These are phyloP conservation scores for Xylariales sp. DNA, from an alignment of 2,329 filamentous ascomycete genomes.

Conservation along the genomic window DNA sequence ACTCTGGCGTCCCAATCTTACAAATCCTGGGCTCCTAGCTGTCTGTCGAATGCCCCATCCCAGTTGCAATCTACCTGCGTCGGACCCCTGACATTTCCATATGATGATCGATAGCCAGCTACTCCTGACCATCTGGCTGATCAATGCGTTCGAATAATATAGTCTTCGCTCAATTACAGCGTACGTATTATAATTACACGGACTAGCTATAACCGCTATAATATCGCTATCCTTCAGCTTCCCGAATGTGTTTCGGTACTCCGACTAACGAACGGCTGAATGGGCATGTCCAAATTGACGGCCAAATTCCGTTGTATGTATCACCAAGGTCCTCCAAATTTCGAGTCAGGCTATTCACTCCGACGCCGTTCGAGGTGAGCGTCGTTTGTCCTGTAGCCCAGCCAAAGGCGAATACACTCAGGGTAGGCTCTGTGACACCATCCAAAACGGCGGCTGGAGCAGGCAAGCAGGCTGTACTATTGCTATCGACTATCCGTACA, in stretches of 20 bases:
- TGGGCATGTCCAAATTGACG: conserved; percentile 3
- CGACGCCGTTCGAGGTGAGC: conserved; percentile 6
- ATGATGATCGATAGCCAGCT: no score
- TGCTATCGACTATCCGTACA: neutral
- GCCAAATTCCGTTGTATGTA: neutral
- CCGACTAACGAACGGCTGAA: conserved; percentile 8
- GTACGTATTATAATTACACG: no score
- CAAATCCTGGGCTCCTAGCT: no score
- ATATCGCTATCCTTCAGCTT: no score
- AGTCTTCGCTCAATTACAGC: no score
- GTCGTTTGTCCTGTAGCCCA: conserved; percentile 4
- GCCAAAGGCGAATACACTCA: conserved; percentile 7
- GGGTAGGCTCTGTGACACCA: conserved; percentile 3
- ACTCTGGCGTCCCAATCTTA: no score
- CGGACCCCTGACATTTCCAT: no score
- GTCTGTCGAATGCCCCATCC: no score
- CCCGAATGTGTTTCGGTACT: conserved; percentile 5
- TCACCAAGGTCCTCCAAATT: conserved; percentile 1
- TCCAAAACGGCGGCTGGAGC: neutral
- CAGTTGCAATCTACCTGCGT: no score
- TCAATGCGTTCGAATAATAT: no score
- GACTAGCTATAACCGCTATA: no score
- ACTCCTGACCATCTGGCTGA: no score
- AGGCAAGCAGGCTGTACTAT: neutral
- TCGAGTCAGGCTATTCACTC: conserved; percentile 4